Conservation (phyloP, 1,284 basidiomycete genomes). For the Irpex rosettiformis region DNA sequence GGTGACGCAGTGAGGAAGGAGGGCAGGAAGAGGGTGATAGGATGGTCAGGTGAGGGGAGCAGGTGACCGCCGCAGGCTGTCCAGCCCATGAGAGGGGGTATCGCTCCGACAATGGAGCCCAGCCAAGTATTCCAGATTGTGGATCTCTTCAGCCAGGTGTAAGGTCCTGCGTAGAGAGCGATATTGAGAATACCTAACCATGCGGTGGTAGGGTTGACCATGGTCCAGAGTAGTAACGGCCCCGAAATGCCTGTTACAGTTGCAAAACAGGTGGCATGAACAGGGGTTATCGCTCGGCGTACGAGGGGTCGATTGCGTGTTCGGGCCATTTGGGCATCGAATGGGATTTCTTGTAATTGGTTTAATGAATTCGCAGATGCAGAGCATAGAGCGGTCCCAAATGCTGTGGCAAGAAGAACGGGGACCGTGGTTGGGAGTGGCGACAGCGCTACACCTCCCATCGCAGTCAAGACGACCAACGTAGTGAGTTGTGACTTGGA, state of each 20-base stretch:
- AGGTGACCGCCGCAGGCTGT: constrained; percentile 87
- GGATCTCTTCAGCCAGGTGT: constrained; percentile 94
- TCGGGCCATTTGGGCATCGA: constrained; percentile 95
- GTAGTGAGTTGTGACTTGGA: constrained; percentile 87
- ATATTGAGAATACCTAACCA: constrained; percentile 84
- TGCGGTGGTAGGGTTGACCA: constrained; percentile 89
- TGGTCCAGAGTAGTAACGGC: constrained; percentile 74
- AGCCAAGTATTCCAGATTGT: constrained; percentile 94
- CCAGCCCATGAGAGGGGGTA: constrained; percentile 99
- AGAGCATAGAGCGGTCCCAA: constrained; percentile 89
- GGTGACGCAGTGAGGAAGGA: constrained; percentile 35
- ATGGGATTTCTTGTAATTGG: constrained; percentile 92
- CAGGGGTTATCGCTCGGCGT: constrained; percentile 74
- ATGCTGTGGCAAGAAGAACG: constrained; percentile 81
- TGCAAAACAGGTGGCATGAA: constrained; percentile 86
- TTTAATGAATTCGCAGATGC: constrained; percentile 95
- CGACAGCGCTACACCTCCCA: constrained; percentile 92
- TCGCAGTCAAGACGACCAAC: constrained; percentile 89
- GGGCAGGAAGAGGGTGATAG: constrained; percentile 58
- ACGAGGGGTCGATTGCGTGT: constrained; percentile 92
- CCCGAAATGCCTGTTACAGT: constrained; percentile 73
- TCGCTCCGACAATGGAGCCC: constrained; percentile 87
- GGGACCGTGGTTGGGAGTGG: constrained; percentile 82
- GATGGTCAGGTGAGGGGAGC: constrained; percentile 58
- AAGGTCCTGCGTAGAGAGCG: constrained; percentile 85